Evolutionary conservation across 225 moss, liverwort and hornwort genomes (phyloP).

Genomic region (Marchantia paleacea): DNA sequence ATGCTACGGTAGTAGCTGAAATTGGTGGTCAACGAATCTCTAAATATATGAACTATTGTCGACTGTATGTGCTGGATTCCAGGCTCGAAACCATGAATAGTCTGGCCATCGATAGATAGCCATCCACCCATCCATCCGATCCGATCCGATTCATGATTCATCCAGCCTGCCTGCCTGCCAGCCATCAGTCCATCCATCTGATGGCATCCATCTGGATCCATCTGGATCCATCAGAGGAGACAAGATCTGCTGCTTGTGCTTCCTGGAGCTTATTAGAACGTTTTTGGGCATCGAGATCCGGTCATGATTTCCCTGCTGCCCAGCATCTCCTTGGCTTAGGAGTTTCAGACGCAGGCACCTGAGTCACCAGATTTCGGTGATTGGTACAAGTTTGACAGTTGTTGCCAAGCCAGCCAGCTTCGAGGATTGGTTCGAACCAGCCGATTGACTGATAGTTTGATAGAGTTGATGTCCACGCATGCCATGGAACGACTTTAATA

Average conservation of each 20-base stretch:
- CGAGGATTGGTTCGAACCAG: not conserved
- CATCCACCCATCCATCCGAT: not conserved
- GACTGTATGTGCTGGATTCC: not conserved
- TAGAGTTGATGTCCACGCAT: not conserved
- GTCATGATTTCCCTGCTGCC: not conserved
- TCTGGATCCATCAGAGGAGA: not conserved
- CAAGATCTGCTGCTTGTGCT: not conserved
- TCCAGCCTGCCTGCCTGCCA: not conserved
- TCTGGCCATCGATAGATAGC: no score
- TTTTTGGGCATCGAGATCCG: not conserved
- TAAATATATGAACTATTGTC: not conserved
- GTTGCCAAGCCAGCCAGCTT: not conserved
- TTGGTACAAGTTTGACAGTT: not conserved
- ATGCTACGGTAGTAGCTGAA: not conserved
- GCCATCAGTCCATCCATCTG: not conserved
- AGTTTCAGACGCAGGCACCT: conserved; percentile 2
- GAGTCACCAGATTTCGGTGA: not conserved
- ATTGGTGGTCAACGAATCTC: not conserved
- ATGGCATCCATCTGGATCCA: not conserved
- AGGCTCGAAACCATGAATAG: not conserved
- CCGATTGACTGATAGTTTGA: not conserved
- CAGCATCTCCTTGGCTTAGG: not conserved
- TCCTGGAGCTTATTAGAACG: not conserved
- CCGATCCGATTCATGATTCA: not conserved
- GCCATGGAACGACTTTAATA: not conserved